These are phyloP conservation scores for Cercospora nicotianae DNA, from an alignment of 2,329 filamentous ascomycete species.

Conservation along the genomic window DNA sequence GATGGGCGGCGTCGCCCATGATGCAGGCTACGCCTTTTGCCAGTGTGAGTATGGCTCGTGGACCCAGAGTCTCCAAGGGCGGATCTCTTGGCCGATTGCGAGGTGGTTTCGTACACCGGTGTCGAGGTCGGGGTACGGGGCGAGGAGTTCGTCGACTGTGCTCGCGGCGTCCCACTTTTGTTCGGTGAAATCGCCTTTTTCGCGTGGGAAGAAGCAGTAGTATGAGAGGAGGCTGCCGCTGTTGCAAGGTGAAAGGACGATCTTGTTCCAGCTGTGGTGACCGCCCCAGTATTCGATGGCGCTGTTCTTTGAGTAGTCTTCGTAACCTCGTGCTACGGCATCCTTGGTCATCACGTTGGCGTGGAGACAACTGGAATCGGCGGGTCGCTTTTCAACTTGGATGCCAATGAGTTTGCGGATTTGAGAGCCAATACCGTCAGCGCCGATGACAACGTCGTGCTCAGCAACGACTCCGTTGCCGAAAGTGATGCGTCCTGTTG, in stretches of 20 bases:
- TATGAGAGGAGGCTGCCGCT: conserved; percentile 65
- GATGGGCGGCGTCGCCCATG: conserved; percentile 67
- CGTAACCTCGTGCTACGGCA: conserved; percentile 59
- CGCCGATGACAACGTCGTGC: conserved; percentile 64
- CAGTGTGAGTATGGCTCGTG: conserved; percentile 64
- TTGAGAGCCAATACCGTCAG: conserved; percentile 67
- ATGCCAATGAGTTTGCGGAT: conserved; percentile 66
- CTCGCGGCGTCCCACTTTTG: conserved; percentile 61
- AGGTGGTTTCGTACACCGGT: conserved; percentile 58
- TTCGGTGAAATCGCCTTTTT: conserved; percentile 59
- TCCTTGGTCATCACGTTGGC: conserved; percentile 63
- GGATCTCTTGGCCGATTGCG: conserved; percentile 61
- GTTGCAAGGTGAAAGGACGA: conserved; percentile 69
- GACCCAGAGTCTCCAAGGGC: conserved; percentile 66
- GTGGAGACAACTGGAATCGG: conserved; percentile 63
- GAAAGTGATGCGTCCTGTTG: conserved; percentile 50
- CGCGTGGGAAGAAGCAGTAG: conserved; percentile 68
- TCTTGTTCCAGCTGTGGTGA: conserved; percentile 64
- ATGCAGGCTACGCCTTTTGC: conserved; percentile 54
- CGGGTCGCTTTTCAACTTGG: conserved; percentile 58
- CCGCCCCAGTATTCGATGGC: conserved; percentile 72
- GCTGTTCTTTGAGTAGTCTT: conserved; percentile 61
- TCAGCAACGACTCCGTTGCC: conserved; percentile 51
- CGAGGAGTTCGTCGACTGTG: conserved; percentile 56
- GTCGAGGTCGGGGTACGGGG: conserved; percentile 62